A percentile compares a stretch with the other conserved stretches of the same genome.
phyloP scores from a whole-genome alignment of 768 basidiomycete species.

The Boletus edulis region DNA sequence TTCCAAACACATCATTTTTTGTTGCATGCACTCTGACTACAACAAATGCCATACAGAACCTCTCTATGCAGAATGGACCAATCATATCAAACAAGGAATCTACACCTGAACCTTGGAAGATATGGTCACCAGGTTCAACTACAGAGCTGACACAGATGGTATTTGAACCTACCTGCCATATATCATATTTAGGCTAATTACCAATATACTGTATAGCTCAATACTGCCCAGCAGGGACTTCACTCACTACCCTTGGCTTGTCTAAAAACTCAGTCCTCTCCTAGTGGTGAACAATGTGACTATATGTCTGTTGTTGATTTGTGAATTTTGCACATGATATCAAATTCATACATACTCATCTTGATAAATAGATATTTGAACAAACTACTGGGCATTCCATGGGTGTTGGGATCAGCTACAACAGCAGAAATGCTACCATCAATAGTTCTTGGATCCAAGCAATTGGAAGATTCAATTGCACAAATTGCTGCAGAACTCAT shows the following conservation, averaged over 20 bases:
- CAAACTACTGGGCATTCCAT: background rate
- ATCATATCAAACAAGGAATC: no score
- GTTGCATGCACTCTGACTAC: no score
- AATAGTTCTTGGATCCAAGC: background rate
- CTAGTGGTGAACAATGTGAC: background rate
- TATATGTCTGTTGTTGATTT: background rate
- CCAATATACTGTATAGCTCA: background rate
- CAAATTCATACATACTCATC: background rate
- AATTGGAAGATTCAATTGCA: constrained; percentile 7
- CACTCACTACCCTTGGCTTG: no score
- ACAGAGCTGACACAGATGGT: no score
- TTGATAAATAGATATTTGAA: background rate
- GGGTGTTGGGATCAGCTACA: background rate
- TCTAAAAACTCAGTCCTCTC: background rate
- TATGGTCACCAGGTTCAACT: no score
- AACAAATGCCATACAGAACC: no score
- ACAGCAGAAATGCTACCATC: background rate
- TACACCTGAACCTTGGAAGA: no score
- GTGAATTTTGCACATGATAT: background rate
- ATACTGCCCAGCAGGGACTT: no score
- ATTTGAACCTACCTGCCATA: no score
- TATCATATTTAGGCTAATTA: background rate
- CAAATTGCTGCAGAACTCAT: background rate
- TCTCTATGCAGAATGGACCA: no score
- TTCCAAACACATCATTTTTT: no score